Percentiles rank a stretch among this genome's conserved stretches.
Evolutionary conservation across 129 eudicot genomes (phyloP).

Genomic region (Solidago caesia): DNA sequence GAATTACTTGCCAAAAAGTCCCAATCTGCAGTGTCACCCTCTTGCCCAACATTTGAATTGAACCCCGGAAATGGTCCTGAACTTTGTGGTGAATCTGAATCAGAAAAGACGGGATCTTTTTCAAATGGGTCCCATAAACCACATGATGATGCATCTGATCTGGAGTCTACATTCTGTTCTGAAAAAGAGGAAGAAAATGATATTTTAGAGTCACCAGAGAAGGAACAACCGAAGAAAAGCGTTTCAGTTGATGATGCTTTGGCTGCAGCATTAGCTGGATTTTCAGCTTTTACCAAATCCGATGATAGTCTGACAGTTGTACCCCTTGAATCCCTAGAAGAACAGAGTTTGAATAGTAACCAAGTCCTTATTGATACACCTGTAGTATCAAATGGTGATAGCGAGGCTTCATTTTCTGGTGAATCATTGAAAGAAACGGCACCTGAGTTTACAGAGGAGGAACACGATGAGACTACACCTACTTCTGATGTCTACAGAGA

Average conservation of each 20-base stretch:
- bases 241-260: constrained; percentile 73
- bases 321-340: constrained; percentile 22
- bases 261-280: constrained; percentile 84
- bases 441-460: constrained; percentile 35
- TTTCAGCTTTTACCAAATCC: constrained; percentile 41
- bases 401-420: constrained; percentile 24
- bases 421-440: constrained; percentile 29
- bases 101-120: constrained; percentile 32
- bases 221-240: constrained; percentile 36
- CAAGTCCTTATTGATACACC: constrained; percentile 16
- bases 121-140: constrained; percentile 18
- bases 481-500: constrained; percentile 9
- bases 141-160: constrained; percentile 38
- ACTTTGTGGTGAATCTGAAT: constrained; percentile 35
- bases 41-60: constrained; percentile 39
- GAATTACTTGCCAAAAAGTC: constrained; percentile 48
- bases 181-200: constrained; percentile 48
- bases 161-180: constrained; percentile 52
- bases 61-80: constrained; percentile 32
- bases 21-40: constrained; percentile 28
- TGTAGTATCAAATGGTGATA: constrained; percentile 13
- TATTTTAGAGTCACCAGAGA: constrained; percentile 30
- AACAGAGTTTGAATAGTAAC: constrained; percentile 15
- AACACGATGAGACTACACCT: constrained; percentile 24
- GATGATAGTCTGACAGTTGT: neutral